These are phyloP conservation scores for Sophora flavescens DNA, from an alignment of 306 rosid species.

Conservation along the genomic window DNA sequence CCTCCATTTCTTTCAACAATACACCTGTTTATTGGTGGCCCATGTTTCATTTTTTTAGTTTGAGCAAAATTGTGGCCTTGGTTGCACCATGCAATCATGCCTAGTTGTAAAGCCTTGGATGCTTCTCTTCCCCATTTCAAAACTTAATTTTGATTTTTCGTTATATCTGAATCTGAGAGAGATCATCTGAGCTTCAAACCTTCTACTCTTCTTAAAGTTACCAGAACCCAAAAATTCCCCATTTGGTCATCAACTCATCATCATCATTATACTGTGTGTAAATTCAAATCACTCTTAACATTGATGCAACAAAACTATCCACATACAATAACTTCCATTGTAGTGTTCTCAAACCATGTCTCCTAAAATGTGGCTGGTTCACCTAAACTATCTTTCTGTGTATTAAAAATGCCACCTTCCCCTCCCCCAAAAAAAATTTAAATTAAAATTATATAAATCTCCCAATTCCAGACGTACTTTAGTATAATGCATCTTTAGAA, in stretches of 20 bases:
- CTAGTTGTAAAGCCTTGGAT: constrained; percentile 4
- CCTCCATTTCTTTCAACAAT: constrained; percentile 6
- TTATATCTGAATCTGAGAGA: constrained; percentile 20
- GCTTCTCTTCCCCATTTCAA: background rate
- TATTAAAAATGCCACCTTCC: background rate
- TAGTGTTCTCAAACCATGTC: constrained; percentile 9
- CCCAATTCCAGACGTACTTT: background rate
- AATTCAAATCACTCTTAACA: constrained; percentile 30
- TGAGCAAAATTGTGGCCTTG: background rate
- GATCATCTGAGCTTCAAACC: background rate
- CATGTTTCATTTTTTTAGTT: background rate
- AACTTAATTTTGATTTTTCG: background rate
- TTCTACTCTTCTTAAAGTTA: background rate
- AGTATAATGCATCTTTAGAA: background rate
- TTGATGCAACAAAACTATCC: constrained; percentile 23
- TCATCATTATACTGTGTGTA: background rate
- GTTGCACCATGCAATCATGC: background rate
- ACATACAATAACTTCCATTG: background rate
- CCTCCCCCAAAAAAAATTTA: no score
- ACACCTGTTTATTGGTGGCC: background rate
- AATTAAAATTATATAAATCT: background rate
- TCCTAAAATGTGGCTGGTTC: constrained; percentile 5
- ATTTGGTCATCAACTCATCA: constrained; percentile 4
- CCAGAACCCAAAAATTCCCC: background rate
- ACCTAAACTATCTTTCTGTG: constrained; percentile 8